Base-by-base conservation (phyloP, 495 filamentous ascomycete species). In the Neurospora terricola region DNA sequence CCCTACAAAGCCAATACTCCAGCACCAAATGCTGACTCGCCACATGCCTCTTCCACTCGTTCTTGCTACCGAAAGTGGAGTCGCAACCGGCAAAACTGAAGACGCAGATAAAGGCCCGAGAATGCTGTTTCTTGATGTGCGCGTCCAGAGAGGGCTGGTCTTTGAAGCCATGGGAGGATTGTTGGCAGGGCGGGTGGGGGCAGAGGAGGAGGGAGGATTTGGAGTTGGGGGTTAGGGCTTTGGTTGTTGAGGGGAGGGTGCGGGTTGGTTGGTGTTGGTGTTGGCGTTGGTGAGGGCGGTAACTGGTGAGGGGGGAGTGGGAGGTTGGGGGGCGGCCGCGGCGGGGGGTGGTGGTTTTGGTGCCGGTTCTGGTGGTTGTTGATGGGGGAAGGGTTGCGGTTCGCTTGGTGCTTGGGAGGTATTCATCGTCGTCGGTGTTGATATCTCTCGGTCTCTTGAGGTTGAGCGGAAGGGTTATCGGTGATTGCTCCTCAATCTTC, bases 1-100 rank as follows among this genome's bases (percentile, higher is more conserved):
- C 84, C 71, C 92, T 87, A 82, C 95, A 98, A 75, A 91, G 87
- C 88, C 91, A 98, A 83, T 91, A 93, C 66, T 89, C 84, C 11
- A 94, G 86, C 70, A 90, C 88, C 40, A 97, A 84, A 79, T 98
- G 95, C 78, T 97, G 91, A 3, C 91, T 91, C 38, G 82, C 83
- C 76, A 96, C 90, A 80, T 98, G 95, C 1, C 95, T 90, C 80
- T 98, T 86, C 95, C 95, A 98, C 80, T 97, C 94, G 82, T 97
- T 97, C 80, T 97, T 97, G 74, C 85, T 90, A 21, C 86, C 87
- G 75, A 97, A 97, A 8, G 87, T 92, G 43, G 90, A 89, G n/a
- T 70, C 71, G 82, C 94, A 97, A 59, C 89, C 91, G 77, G 94
- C 94, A 38, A 87, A 88, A 38, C 85, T 81, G 82, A 97, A 95